Percentiles rank a stretch among this genome's conserved stretches.
phyloP scores from a whole-genome alignment of 805 yeast species.

The Starmerella apis region DNA sequence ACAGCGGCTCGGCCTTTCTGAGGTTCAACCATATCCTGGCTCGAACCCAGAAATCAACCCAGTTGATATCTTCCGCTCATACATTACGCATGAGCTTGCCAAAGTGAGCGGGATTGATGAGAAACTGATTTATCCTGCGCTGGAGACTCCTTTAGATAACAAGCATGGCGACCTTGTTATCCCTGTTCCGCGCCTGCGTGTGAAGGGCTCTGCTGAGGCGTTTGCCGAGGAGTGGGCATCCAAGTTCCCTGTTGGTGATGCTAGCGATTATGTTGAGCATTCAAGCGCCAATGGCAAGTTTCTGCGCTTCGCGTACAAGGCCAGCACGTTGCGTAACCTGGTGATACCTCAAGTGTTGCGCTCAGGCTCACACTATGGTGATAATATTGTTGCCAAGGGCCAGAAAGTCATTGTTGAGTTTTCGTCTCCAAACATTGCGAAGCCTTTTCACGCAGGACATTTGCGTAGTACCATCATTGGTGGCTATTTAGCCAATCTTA shows the following conservation, averaged over 20 bases:
- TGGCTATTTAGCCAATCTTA: constrained; percentile 81
- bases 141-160: constrained; percentile 75
- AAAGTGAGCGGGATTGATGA: constrained; percentile 62
- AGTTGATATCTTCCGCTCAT: constrained; percentile 80
- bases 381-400: constrained; percentile 58
- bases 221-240: constrained; percentile 68
- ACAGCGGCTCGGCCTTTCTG: constrained; percentile 23
- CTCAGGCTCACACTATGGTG: constrained; percentile 55
- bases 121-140: constrained; percentile 62
- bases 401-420: constrained; percentile 76
- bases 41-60: constrained; percentile 72
- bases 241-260: constrained; percentile 46
- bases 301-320: constrained; percentile 75
- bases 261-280: constrained; percentile 51
- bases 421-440: constrained; percentile 96
- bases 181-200: constrained; percentile 81
- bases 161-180: constrained; percentile 89
- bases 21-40: constrained; percentile 32
- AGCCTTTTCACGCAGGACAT: constrained; percentile 99
- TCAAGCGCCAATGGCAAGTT: constrained; percentile 84
- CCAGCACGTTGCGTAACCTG: constrained; percentile 52
- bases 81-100: constrained; percentile 69
- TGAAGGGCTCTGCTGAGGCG: constrained; percentile 72
- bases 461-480: constrained; percentile 96
- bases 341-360: constrained; percentile 61